Percentiles rank a stretch among this genome's conserved stretches.
Conservation (phyloP, 805 yeast species). For the Maudiozyma turicensis region DNA sequence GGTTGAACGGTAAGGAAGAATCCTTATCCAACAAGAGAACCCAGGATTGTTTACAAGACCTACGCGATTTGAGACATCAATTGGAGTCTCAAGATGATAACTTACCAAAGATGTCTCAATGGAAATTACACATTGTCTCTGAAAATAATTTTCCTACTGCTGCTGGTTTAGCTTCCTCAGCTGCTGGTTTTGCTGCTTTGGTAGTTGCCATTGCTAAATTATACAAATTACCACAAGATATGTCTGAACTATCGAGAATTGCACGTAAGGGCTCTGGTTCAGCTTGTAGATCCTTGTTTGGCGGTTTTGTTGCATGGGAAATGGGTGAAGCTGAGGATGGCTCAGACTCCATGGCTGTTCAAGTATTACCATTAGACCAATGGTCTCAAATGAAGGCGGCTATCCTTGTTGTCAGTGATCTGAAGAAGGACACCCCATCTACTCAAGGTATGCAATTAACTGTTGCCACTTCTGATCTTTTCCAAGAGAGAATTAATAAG, state of each 20-base stretch:
- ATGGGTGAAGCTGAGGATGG: slow-evolving; percentile 77
- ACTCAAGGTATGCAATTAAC: slow-evolving; percentile 97
- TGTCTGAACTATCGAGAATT: slow-evolving; percentile 78
- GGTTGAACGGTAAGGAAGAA: slow-evolving; percentile 81
- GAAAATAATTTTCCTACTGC: slow-evolving; percentile 99
- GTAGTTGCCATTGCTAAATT: slow-evolving; percentile 81
- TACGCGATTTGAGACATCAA: slow-evolving; percentile 55
- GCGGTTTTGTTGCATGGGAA: slow-evolving; percentile 99
- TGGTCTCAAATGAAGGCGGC: slow-evolving; percentile 95
- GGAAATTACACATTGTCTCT: slow-evolving; percentile 70
- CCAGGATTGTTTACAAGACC: slow-evolving; percentile 64
- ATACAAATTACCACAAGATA: slow-evolving; percentile 74
- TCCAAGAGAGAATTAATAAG: slow-evolving; percentile 61
- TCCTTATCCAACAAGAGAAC: slow-evolving; percentile 54
- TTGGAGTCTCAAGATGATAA: slow-evolving; percentile 45
- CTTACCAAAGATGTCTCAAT: slow-evolving; percentile 52
- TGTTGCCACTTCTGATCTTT: slow-evolving; percentile 79
- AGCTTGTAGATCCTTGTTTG: slow-evolving; percentile 93
- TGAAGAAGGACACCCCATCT: slow-evolving; percentile 88
- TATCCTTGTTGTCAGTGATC: slow-evolving; percentile 84
- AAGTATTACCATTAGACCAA: slow-evolving; percentile 71
- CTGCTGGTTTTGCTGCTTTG: slow-evolving; percentile 97
- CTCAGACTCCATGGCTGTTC: slow-evolving; percentile 89
- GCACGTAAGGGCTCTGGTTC: slow-evolving; percentile 99
- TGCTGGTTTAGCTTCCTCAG: slow-evolving; percentile 95